Evolutionary conservation across 2,329 filamentous ascomycete species (phyloP), one percentile per base, ranked within the genome.

Genomic region (Fusarium camptoceras): DNA sequence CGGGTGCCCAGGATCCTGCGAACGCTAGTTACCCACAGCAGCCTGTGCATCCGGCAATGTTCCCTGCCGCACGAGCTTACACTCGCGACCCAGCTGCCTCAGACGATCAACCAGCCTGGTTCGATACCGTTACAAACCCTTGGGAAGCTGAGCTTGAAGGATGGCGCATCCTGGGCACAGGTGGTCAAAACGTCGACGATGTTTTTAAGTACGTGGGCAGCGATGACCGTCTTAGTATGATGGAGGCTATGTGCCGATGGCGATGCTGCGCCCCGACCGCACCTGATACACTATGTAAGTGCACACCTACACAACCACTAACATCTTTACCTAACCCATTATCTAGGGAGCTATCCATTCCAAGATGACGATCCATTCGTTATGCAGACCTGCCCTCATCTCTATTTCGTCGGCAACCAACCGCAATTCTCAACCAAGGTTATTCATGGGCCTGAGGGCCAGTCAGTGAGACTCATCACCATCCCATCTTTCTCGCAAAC

Each of bases 241-340:
- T 98, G 92, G 96, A 98, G 80, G 91, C 91, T 60, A 96, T 97
- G 89, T 90, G 97, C 71, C 87, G 94, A 63, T 99, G 96, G 96
- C 88, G 96, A 66, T 93, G 94, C 77, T 90, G 90, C 71, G 96
- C 96, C 8, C 96, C 96, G 3, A 99, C 96, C 1, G 96, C 96
- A 3, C 96, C 97, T 0, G 97, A 99, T 80, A 99, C 97, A 1
- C 78, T 99, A 44, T 97, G 94, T 95, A 85, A 85, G 92, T 84
- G 25, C 9, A 37, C 27, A 9, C 10, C 16, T 12, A n/a, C 16
- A 6, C 8, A 47, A n/a, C 14, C 15, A 10, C 25, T 34, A 2
- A 24, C 25, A 47, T 16, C 10, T n/a, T 16, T 14, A 27, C 15
- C 73, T 78, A 50, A 77, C 59, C 12, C n/a, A 31, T 8, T 37